Percentiles rank a stretch among this genome's conserved stretches.
These are phyloP conservation scores for Cotoneaster glaucophyllus DNA, from an alignment of 306 rosid species.

Conservation along the genomic window DNA sequence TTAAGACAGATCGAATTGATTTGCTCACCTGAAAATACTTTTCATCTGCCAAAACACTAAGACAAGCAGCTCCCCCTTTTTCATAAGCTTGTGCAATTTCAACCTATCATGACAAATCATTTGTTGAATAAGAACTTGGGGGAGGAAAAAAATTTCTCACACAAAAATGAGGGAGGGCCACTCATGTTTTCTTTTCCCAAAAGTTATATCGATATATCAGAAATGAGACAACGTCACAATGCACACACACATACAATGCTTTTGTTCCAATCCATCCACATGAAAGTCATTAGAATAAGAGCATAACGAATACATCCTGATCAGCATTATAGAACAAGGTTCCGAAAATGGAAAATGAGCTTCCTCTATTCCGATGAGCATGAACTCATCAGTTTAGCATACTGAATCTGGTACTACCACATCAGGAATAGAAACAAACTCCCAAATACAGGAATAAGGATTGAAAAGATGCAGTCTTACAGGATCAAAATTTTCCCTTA, in stretches of 20 bases:
- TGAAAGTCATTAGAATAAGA: background rate
- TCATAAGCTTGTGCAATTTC: slow-evolving; percentile 84
- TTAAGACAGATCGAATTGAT: background rate
- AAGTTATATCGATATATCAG: background rate
- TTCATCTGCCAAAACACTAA: slow-evolving; percentile 85
- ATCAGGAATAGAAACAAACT: background rate
- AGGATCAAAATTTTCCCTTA: slow-evolving; percentile 92
- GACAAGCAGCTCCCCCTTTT: slow-evolving; percentile 98
- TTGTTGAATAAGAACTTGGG: background rate
- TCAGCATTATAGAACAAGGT: background rate
- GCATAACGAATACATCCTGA: background rate
- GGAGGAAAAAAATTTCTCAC: background rate
- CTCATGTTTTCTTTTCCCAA: background rate
- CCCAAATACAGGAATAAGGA: background rate
- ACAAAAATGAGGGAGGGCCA: background rate
- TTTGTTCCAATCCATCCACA: background rate
- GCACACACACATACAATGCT: background rate
- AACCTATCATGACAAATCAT: slow-evolving; percentile 38
- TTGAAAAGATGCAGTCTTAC: slow-evolving; percentile 28
- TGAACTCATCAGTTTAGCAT: background rate
- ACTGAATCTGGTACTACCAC: background rate
- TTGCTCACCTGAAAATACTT: slow-evolving; percentile 78
- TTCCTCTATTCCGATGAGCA: background rate
- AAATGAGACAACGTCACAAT: background rate
- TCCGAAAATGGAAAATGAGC: background rate